Base-by-base conservation (phyloP, 2,329 filamentous ascomycete genomes). In the Rhinocladiella similis region DNA sequence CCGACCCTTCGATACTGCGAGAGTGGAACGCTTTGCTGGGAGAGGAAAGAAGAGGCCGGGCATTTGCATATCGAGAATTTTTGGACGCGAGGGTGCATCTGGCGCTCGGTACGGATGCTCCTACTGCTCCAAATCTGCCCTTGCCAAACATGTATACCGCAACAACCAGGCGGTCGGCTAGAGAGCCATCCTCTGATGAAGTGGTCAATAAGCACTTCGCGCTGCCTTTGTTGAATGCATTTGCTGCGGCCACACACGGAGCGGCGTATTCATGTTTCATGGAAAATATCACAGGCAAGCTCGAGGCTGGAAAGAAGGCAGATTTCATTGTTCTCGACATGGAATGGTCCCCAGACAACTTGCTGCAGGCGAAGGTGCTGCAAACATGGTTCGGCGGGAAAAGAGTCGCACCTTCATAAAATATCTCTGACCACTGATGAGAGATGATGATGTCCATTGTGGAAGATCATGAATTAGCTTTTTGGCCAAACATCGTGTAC, bases 11-110 rank as follows among this genome's bases (percentile, higher is more conserved):
- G 1, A 75, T 80, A 12, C 70, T 80, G 35, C 71, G 73, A 25
- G 77, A 77, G 12, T 81, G 78, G 78, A 75, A 74, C 0, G 66
- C 65, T 16, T 67, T 80, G 0, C 68, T 81, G 4, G 78, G 77
- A 1, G 64, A 69, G 1, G 69, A 78, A 25, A 72, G 77, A 4
- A 71, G 78, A 54, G 71, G 72, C 57, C 72, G 78, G 5, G 78
- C 77, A 2, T 81, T 80, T 62, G 78, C 78, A 9, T 81, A 80
- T 62, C 72, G 72, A 7, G 78, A 80, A 7, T 80, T 81, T 61
- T 50, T 70, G 9, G 74, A 76, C n/a, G 71, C 73, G 5, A 77
- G 77, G 2, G 77, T 77, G 0, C 62, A 64, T 3, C 59, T 81
- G 6, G 76, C 78, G 0, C 71, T 81, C 45, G 78, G 78, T 0